Conservation (phyloP, 2,329 filamentous ascomycete genomes). For the Stachybotrys chartarum region DNA sequence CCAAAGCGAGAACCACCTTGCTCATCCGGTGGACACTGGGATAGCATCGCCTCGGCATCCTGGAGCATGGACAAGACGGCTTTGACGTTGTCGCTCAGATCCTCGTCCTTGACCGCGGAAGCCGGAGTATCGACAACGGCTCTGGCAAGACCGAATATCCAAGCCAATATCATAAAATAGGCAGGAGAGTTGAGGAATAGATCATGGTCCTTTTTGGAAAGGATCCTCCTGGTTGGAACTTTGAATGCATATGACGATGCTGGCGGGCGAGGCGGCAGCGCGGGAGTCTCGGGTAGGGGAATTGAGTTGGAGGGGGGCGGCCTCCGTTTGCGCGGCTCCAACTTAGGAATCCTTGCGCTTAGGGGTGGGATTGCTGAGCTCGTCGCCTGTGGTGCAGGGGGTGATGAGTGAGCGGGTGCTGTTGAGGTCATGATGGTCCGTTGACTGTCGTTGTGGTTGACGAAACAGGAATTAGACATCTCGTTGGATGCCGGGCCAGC, state of each 20-base stretch:
- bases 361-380: conserved; percentile 19
- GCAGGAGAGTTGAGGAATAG: conserved; percentile 73
- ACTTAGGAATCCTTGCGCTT: conserved; percentile 55
- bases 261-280: conserved; percentile 61
- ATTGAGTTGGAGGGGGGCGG: conserved; percentile 43
- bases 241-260: conserved; percentile 54
- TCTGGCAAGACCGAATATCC: conserved; percentile 81
- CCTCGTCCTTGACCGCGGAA: conserved; percentile 49
- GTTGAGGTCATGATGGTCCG: conserved; percentile 16
- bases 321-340: conserved; percentile 56
- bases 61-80: conserved; percentile 65
- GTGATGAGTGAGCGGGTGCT: conserved; percentile 5
- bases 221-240: conserved; percentile 68
- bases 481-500: no score
- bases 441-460: background rate
- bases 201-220: conserved; percentile 73
- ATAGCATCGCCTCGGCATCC: conserved; percentile 59
- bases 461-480: background rate
- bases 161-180: conserved; percentile 69
- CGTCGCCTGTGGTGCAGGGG: conserved; percentile 1
- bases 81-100: conserved; percentile 52
- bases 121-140: conserved; percentile 65
- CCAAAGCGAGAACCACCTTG: conserved; percentile 87
- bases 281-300: conserved; percentile 69
- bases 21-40: conserved; percentile 70